Conservation (phyloP, 345 rosid species). For the Ricinus communis region DNA sequence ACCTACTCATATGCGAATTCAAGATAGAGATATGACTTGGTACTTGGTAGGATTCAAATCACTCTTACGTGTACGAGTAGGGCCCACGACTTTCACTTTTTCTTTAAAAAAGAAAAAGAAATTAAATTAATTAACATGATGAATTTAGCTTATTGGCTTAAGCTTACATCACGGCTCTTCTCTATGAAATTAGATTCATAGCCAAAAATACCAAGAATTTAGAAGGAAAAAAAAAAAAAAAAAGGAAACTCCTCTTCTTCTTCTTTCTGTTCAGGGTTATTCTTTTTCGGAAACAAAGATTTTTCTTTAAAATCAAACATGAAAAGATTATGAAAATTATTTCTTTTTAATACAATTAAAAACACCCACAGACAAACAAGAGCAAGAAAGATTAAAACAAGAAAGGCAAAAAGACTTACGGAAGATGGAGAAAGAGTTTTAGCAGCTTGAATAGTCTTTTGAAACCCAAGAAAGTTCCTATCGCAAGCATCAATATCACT, state of each 20-base stretch:
- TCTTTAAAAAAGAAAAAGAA: background rate
- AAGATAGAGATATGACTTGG: too few relatives aligned
- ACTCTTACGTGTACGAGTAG: background rate
- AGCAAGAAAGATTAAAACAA: background rate
- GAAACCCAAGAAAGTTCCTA: constrained; percentile 56
- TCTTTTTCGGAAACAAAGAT: too few relatives aligned
- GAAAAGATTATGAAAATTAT: background rate
- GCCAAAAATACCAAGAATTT: too few relatives aligned
- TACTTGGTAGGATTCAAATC: background rate
- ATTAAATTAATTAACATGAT: background rate
- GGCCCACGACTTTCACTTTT: background rate
- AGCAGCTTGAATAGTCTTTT: constrained; percentile 52
- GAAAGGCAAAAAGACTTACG: constrained; percentile 36
- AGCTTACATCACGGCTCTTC: too few relatives aligned
- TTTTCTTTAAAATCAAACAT: background rate
- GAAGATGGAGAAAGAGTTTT: constrained; percentile 58
- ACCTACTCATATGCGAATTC: too few relatives aligned
- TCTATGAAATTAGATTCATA: too few relatives aligned
- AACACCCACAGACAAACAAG: too few relatives aligned
- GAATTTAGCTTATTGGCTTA: too few relatives aligned
- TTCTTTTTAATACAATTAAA: background rate
- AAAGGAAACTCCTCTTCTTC: too few relatives aligned
- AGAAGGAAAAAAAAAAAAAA: too few relatives aligned
- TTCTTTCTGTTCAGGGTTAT: background rate
- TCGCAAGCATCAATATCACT: constrained; percentile 58